phyloP scores from a whole-genome alignment of 2,329 filamentous ascomycete genomes.

The Sporothrix variecibatus region DNA sequence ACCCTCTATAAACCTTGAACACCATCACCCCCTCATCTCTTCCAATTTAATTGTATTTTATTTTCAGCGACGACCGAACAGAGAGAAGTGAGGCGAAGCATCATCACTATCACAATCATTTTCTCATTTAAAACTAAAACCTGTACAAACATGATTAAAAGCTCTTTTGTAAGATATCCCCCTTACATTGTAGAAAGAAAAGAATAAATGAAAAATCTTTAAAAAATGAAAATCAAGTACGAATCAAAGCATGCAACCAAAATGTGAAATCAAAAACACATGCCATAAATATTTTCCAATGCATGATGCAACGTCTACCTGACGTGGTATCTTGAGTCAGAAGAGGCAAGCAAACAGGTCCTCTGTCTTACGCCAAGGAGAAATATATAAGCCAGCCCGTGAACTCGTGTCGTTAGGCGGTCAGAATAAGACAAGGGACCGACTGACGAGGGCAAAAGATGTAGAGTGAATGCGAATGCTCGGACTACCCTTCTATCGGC shows the following conservation, averaged over 20 bases:
- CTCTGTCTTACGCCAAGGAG: conserved; percentile 11
- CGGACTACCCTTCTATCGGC: not conserved
- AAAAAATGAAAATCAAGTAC: not conserved
- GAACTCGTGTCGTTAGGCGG: not conserved
- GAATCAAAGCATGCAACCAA: not conserved
- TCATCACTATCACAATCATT: not conserved
- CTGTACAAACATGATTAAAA: conserved; percentile 4
- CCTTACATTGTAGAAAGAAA: not conserved
- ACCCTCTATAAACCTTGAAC: not conserved
- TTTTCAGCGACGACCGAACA: conserved; percentile 13
- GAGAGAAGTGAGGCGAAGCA: conserved; percentile 7
- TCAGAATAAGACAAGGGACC: not conserved
- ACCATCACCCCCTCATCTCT: not conserved
- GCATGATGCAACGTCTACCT: not conserved
- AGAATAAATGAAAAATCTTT: not conserved
- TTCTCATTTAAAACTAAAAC: not conserved
- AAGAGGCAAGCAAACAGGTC: not conserved
- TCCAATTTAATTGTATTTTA: conserved; percentile 20
- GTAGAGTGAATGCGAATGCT: not conserved
- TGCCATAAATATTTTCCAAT: not conserved
- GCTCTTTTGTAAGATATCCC: conserved; percentile 20
- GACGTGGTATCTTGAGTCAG: conserved; percentile 1
- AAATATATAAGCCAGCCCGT: conserved; percentile 6
- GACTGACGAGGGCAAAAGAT: not conserved
- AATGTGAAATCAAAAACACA: not conserved